Evolutionary conservation across 73 alveolate genomes (phyloP).

Genomic region (Blepharisma japonicum): DNA sequence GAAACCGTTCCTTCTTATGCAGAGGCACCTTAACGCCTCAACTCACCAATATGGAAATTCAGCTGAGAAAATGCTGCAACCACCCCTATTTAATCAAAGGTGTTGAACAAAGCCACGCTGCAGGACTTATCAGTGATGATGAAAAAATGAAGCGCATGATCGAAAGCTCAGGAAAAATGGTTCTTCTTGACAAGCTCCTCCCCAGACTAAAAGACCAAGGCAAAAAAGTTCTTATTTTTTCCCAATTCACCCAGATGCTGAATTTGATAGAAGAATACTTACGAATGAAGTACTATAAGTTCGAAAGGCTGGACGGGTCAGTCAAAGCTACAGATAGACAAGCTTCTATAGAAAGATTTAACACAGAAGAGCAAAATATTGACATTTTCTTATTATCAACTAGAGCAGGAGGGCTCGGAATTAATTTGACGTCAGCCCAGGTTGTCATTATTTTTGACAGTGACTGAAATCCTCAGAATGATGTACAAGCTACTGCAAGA

Average conservation of each 20-base stretch:
- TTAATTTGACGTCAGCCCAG: constrained; percentile 96
- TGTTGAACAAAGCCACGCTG: constrained; percentile 51
- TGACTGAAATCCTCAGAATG: constrained; percentile 99
- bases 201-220: constrained; percentile 76
- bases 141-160: constrained; percentile 59
- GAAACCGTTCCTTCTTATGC: constrained; percentile 60
- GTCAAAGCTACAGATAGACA: constrained; percentile 91
- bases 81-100: constrained; percentile 87
- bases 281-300: constrained; percentile 62
- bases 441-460: constrained; percentile 97
- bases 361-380: constrained; percentile 8
- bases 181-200: constrained; percentile 77
- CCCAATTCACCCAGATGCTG: constrained; percentile 94
- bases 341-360: constrained; percentile 86
- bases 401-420: constrained; percentile 98
- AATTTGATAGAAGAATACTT: constrained; percentile 86
- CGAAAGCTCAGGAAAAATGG: constrained; percentile 87
- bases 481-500: constrained; percentile 95
- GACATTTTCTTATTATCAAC: constrained; percentile 94
- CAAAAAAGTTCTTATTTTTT: constrained; percentile 91
- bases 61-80: constrained; percentile 96
- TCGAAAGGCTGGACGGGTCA: constrained; percentile 93
- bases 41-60: constrained; percentile 77
- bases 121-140: constrained; percentile 41
- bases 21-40: constrained; percentile 71